Conservation (phyloP, 2,329 filamentous ascomycete genomes). For the Calonectria pauciramosa region DNA sequence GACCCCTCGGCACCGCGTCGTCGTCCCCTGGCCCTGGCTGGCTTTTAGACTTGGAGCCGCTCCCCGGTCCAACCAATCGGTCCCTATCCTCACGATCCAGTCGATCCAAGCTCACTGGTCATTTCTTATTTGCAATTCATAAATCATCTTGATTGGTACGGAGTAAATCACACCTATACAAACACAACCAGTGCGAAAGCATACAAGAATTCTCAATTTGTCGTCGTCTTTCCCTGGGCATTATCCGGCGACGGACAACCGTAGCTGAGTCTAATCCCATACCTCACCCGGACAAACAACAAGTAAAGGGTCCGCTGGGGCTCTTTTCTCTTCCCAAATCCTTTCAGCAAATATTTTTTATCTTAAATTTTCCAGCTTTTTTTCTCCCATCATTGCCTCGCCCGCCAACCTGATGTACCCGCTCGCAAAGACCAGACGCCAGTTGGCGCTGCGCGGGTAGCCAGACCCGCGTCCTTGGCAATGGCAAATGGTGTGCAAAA, state of each 20-base stretch:
- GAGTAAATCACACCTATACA: slow-evolving; percentile 10
- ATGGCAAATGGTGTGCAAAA: slow-evolving; percentile 36
- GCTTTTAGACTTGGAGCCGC: background rate
- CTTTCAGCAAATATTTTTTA: slow-evolving; percentile 30
- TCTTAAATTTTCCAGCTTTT: slow-evolving; percentile 32
- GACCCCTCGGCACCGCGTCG: slow-evolving; percentile 29
- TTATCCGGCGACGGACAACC: slow-evolving; percentile 59
- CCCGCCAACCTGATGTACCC: slow-evolving; percentile 23
- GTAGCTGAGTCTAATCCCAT: slow-evolving; percentile 57
- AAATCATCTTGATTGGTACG: slow-evolving; percentile 12
- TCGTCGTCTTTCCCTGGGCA: slow-evolving; percentile 20
- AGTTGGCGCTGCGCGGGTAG: slow-evolving; percentile 38
- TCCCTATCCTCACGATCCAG: background rate
- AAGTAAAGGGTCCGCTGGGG: slow-evolving; percentile 32
- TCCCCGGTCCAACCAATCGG: slow-evolving; percentile 13
- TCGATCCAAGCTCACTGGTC: slow-evolving; percentile 1
- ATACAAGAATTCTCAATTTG: slow-evolving; percentile 30
- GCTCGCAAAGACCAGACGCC: slow-evolving; percentile 19
- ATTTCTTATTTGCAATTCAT: background rate
- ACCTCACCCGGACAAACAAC: slow-evolving; percentile 27
- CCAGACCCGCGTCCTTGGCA: slow-evolving; percentile 43
- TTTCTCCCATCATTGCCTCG: slow-evolving; percentile 26
- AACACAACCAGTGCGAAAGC: slow-evolving; percentile 10
- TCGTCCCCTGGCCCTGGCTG: background rate
- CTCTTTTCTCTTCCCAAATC: slow-evolving; percentile 36